Evolutionary conservation across 2,329 filamentous ascomycete species (phyloP), one percentile per base, ranked within the genome.

Genomic region (Ampelomyces quisqualis): DNA sequence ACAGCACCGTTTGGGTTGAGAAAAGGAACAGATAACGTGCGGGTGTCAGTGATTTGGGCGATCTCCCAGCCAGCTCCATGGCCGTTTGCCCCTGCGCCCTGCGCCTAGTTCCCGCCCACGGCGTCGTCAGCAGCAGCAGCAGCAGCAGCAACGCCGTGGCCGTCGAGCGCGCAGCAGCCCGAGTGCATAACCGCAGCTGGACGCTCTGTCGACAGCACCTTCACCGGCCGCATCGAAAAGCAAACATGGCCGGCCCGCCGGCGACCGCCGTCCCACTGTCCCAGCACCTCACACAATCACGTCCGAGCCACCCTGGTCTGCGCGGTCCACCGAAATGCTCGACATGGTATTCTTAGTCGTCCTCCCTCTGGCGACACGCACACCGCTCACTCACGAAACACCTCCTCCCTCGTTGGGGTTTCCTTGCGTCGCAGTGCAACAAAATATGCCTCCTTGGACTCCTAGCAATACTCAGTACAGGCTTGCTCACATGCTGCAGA

Each of bases 401-500:
- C 72, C 9, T 72, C 70, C 34, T 75, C 70, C 55, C 68, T 70
- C 20, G 67, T 62, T 3, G 71, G 66, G 34, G 70, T 71, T 17
- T 72, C 69, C 62, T 85, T 91, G 49, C 89, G 80, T 45, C 77
- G 74, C 43, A 96, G 65, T 1, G 84, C 90, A 32, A 97, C 84
- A 62, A 96, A 94, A 60, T 86, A 97, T 3, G 84, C 78, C 68
- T 97, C 93, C 64, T 82, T 88, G 1, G 86, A 90, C 73, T 88
- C 86, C 86, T 90, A 53, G 17, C 18, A 3, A 10, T 10, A 15
- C 26, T 59, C 24, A 59, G 52, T 24, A 14, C 15, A 5, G 3
- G 31, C 3, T 8, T 4, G 7, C 19, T 7, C 7, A 11, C 5
- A 14, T 14, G 14, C 32, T 13, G 15, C 23, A n/a, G 8, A 11